These are phyloP conservation scores for Aspergillus fijiensis DNA, from an alignment of 2,329 filamentous ascomycete genomes.

Conservation along the genomic window DNA sequence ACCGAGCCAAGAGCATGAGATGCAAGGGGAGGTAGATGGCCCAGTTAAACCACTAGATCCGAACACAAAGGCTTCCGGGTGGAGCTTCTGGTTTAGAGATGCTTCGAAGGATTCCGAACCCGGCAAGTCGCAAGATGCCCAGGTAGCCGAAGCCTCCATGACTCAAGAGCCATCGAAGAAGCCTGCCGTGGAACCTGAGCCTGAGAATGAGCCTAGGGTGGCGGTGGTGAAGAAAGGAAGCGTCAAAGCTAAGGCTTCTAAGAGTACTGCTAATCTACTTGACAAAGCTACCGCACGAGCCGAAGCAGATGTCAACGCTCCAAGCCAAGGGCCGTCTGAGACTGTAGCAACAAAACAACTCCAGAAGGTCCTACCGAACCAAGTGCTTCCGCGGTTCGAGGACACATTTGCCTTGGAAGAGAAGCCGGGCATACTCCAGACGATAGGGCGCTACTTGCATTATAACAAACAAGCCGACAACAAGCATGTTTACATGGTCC, in stretches of 20 bases:
- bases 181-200: constrained; percentile 18
- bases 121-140: constrained; percentile 26
- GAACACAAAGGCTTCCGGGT: constrained; percentile 34
- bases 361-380: constrained; percentile 43
- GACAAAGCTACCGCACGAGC: constrained; percentile 21
- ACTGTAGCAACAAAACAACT: constrained; percentile 35
- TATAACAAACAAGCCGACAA: constrained; percentile 57
- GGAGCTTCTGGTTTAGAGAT: constrained; percentile 46
- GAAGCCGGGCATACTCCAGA: constrained; percentile 65
- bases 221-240: constrained; percentile 30
- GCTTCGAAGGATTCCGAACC: constrained; percentile 26
- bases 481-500: constrained; percentile 70
- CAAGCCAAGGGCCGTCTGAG: constrained; percentile 31
- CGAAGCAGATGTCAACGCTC: constrained; percentile 19
- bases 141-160: constrained; percentile 26
- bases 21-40: constrained; percentile 19
- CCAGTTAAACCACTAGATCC: constrained; percentile 23
- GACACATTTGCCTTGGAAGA: constrained; percentile 47
- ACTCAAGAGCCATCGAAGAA: constrained; percentile 22
- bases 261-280: constrained; percentile 24
- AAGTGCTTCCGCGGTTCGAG: constrained; percentile 50
- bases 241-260: constrained; percentile 30
- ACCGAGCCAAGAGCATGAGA: constrained; percentile 19
- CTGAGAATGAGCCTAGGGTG: constrained; percentile 25
- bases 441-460: constrained; percentile 46